phyloP scores from a whole-genome alignment of 2,329 filamentous ascomycete species.

The Colletotrichum costaricense region DNA sequence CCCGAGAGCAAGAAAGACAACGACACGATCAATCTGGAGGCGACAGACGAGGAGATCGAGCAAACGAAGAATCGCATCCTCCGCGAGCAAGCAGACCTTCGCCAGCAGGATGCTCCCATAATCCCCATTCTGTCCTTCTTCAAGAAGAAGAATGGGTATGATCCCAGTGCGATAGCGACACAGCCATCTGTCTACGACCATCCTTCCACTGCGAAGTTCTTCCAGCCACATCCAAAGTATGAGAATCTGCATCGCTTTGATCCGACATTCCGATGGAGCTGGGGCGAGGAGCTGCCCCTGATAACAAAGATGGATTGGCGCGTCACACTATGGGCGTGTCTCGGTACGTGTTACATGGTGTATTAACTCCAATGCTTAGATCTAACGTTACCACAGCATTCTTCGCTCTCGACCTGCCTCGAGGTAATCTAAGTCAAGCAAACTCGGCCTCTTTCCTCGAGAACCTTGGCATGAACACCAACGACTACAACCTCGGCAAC shows the following conservation, averaged over 20 bases:
- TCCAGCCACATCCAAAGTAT: constrained; percentile 43
- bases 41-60: constrained; percentile 29
- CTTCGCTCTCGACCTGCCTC: constrained; percentile 41
- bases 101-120: constrained; percentile 39
- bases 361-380: not conserved
- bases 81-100: constrained; percentile 36
- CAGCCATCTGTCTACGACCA: constrained; percentile 59
- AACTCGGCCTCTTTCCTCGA: constrained; percentile 51
- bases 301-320: constrained; percentile 44
- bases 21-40: not conserved
- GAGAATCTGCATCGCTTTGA: constrained; percentile 49
- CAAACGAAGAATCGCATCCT: constrained; percentile 18
- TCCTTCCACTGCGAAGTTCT: constrained; percentile 52
- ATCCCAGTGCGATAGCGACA: constrained; percentile 45
- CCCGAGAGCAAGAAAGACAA: not conserved
- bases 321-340: constrained; percentile 37
- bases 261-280: constrained; percentile 46
- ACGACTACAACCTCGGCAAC: constrained; percentile 65
- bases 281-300: constrained; percentile 44
- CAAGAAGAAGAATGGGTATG: constrained; percentile 34
- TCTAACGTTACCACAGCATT: constrained; percentile 29
- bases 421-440: constrained; percentile 40
- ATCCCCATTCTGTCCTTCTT: constrained; percentile 41
- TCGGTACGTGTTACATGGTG: not conserved
- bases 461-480: constrained; percentile 47